phyloP scores from a whole-genome alignment of 306 rosid genomes.

The Ormosia emarginata region DNA sequence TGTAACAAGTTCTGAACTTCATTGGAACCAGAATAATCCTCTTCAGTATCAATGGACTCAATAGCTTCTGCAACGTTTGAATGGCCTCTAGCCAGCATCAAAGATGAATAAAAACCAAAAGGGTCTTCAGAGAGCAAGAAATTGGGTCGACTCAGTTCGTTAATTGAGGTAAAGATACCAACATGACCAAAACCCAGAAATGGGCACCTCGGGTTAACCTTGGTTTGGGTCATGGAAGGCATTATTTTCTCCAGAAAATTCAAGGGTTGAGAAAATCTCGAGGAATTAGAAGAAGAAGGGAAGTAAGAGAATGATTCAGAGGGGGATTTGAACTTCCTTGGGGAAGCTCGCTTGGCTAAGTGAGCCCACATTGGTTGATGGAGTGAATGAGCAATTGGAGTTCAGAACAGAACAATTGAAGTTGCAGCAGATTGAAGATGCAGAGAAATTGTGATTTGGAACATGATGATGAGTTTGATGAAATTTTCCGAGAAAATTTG shows the following conservation, averaged over 20 bases:
- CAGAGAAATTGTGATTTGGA: background rate
- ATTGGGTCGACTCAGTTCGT: conserved; percentile 25
- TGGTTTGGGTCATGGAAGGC: background rate
- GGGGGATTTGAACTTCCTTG: conserved; percentile 27
- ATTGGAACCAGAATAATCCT: conserved; percentile 52
- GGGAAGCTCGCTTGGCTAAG: conserved; percentile 42
- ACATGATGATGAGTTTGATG: background rate
- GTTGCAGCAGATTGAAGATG: conserved; percentile 8
- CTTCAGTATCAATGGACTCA: conserved; percentile 42
- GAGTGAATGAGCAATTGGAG: background rate
- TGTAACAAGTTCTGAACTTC: conserved; percentile 44
- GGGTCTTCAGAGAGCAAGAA: conserved; percentile 10
- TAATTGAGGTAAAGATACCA: background rate
- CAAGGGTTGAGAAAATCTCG: background rate
- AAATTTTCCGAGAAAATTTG: background rate
- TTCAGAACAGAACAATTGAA: background rate
- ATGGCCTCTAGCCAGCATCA: conserved; percentile 24
- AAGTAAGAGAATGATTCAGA: background rate
- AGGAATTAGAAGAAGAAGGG: background rate
- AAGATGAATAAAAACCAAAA: conserved; percentile 17
- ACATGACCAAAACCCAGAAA: conserved; percentile 1
- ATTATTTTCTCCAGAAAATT: conserved; percentile 15
- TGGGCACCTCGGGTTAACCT: background rate
- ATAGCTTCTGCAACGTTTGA: conserved; percentile 58
- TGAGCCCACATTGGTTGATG: conserved; percentile 48